phyloP scores from a whole-genome alignment of 208 protist species.

The Tetramitus jugosus region DNA sequence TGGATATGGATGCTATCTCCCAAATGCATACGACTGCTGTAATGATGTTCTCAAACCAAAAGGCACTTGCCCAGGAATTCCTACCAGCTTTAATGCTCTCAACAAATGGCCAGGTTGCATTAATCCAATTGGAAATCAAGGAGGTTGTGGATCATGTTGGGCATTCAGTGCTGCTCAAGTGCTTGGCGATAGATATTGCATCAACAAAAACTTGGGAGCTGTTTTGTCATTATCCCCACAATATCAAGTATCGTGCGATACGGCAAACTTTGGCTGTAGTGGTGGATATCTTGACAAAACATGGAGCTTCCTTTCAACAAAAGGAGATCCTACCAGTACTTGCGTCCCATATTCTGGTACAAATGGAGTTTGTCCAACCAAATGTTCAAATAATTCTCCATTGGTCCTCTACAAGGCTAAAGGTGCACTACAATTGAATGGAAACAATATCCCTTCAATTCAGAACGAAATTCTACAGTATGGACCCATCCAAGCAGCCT shows the following conservation, averaged over 20 bases:
- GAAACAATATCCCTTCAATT: constrained; percentile 32
- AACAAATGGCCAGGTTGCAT: constrained; percentile 20
- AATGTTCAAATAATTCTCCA: neutral
- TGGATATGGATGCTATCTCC: too few relatives aligned
- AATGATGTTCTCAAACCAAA: too few relatives aligned
- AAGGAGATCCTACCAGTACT: neutral
- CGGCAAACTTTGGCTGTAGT: neutral
- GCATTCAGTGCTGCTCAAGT: constrained; percentile 49
- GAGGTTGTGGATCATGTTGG: constrained; percentile 29
- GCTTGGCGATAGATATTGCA: constrained; percentile 75
- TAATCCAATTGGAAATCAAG: constrained; percentile 25
- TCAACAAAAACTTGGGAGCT: constrained; percentile 43
- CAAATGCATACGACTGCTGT: too few relatives aligned
- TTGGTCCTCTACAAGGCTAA: neutral
- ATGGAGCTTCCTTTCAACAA: neutral
- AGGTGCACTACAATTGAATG: neutral
- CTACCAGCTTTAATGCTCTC: constrained; percentile 9
- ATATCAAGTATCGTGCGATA: neutral
- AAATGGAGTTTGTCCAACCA: neutral
- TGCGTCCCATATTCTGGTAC: neutral
- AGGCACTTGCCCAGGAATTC: too few relatives aligned
- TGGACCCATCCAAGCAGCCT: constrained; percentile 74
- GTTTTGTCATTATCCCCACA: constrained; percentile 36
- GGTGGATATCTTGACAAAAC: neutral
- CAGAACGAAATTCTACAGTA: constrained; percentile 63